Evolutionary conservation across 2,329 filamentous ascomycete species (phyloP).

Genomic region (Trichoderma sp.): DNA sequence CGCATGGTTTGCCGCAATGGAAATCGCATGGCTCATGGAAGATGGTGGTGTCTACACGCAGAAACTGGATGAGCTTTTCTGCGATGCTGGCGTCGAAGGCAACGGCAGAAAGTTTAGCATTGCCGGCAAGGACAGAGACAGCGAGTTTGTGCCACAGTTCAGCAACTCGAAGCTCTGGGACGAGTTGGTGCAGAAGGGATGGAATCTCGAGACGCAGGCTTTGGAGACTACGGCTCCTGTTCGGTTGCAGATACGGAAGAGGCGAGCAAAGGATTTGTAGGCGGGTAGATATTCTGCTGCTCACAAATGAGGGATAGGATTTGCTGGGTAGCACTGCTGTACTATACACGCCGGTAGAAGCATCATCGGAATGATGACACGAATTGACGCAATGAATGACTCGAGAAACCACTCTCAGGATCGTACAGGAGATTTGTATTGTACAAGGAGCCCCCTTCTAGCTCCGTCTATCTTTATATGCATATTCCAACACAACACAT

Average conservation of each 20-base stretch:
- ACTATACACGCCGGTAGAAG: background rate
- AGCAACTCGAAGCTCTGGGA: conserved; percentile 33
- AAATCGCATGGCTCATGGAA: conserved; percentile 39
- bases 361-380: background rate
- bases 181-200: conserved; percentile 34
- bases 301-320: background rate
- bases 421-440: conserved; percentile 9
- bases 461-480: background rate
- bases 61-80: conserved; percentile 23
- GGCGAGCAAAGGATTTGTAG: conserved; percentile 32
- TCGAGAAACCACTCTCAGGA: background rate
- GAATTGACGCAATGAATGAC: background rate
- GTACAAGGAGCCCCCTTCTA: background rate
- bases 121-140: conserved; percentile 6
- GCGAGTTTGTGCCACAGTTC: conserved; percentile 27
- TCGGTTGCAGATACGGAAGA: conserved; percentile 31
- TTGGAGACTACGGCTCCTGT: conserved; percentile 42
- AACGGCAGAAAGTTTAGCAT: conserved; percentile 9
- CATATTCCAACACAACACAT: background rate
- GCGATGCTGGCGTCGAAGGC: background rate
- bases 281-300: background rate
- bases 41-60: conserved; percentile 27
- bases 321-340: background rate
- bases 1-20: conserved; percentile 42
- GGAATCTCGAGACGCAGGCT: conserved; percentile 38